phyloP scores from a whole-genome alignment of 176 grass and related monocot genomes.

The Aegilops speltoides region DNA sequence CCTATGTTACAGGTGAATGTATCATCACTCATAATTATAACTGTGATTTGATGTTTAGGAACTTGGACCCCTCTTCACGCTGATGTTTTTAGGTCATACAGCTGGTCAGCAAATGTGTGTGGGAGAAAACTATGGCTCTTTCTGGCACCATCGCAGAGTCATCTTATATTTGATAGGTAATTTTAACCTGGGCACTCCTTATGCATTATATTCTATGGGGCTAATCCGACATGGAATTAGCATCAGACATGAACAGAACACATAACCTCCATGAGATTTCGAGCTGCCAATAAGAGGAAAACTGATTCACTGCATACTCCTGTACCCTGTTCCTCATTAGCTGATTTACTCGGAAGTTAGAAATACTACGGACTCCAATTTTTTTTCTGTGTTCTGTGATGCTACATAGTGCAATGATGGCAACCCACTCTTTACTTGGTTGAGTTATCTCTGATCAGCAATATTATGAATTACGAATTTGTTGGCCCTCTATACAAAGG shows the following conservation, averaged over 20 bases:
- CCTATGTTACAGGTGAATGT: not conserved
- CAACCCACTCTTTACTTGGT: not conserved
- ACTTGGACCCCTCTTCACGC: constrained; percentile 96
- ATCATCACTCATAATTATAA: constrained; percentile 6
- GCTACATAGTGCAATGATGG: not conserved
- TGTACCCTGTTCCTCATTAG: not conserved
- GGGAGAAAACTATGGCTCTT: constrained; percentile 89
- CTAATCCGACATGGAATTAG: not conserved
- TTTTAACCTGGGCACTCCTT: not conserved
- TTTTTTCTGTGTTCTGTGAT: not conserved
- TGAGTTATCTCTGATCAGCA: not conserved
- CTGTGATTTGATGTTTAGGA: constrained; percentile 48
- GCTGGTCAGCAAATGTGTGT: constrained; percentile 97
- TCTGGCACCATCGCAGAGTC: constrained; percentile 73
- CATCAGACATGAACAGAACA: not conserved
- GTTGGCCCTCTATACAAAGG: not conserved
- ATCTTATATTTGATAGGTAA: constrained; percentile 80
- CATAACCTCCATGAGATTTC: not conserved
- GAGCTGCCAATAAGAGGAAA: not conserved
- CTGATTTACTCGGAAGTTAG: not conserved
- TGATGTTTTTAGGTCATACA: constrained; percentile 97
- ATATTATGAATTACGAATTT: not conserved
- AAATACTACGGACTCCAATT: not conserved
- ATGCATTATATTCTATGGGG: not conserved
- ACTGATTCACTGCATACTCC: not conserved